Base-by-base conservation (phyloP, 2,329 filamentous ascomycete species). In the Hypoxylon sp. region DNA sequence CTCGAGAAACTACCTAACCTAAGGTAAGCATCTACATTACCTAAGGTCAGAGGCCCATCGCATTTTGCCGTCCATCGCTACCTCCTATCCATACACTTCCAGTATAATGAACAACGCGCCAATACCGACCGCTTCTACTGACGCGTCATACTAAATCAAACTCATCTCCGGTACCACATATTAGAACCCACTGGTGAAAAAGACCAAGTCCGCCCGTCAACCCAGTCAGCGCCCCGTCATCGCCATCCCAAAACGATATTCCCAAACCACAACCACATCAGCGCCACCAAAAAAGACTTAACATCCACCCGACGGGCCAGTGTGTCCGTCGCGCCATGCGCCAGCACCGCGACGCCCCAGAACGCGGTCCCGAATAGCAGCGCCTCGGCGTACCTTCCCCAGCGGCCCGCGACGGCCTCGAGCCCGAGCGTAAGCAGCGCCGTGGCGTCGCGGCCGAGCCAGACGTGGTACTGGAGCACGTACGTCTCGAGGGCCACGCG, bases 391-490 rank as follows among this genome's bases (percentile, higher is more conserved):
- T 68, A 46, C 59, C 65, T 56, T 26, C 69, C 56, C 30, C 57
- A 61, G 30, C 32, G 58, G 39, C 67, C 68, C 50, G 53, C 51
- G 44, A 57, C 28, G 48, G 15, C 19, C n/a, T 20, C 37, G 41
- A 69, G 56, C 17, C 67, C 68, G 11, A 70, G 53, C 8, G 67
- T 68, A 20, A 89, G 78, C 3, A 85, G 68, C 0, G 83, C 85
- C 30, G 80, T 82, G 1, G 84, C 83, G 68, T 89, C 85, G 2
- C 81, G 85, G 1, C 85, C 85, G 7, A 89, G 80, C 81, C 85
- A 87, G 55, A 88, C 79, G 71, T 90, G 88, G 71, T 84, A 84
- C 67, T 89, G 85, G 37, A 90, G 76, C 5, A 87, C 79, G 65
- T 85, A 88, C 0, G 85, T 83, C 73, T 89, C 87, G 1, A 88